Evolutionary conservation across 345 rosid genomes (phyloP).

Genomic region (Citrus cavaleriei): DNA sequence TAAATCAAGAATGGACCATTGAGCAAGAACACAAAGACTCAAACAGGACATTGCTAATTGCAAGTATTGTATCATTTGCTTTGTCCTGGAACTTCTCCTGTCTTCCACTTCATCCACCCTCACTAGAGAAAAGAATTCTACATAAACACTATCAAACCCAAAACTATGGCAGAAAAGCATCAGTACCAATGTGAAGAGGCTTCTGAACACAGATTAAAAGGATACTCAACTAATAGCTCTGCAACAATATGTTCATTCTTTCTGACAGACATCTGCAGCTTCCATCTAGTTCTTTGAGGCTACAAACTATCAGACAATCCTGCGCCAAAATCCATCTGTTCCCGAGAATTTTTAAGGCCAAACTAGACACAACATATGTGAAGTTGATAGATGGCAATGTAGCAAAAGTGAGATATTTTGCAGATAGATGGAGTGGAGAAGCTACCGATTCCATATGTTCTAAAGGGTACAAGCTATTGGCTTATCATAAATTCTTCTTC

Average conservation of each 20-base stretch:
- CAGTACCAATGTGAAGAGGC: not conserved
- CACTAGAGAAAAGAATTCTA: not conserved
- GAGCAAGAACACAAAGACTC: not conserved
- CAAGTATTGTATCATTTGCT: not conserved
- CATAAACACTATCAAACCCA: not conserved
- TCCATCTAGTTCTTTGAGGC: not conserved
- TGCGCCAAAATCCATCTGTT: not conserved
- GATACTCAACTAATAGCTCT: not conserved
- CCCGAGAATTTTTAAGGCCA: not conserved
- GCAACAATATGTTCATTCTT: not conserved
- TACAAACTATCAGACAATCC: not conserved
- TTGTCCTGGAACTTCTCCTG: not conserved
- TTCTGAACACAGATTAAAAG: not conserved
- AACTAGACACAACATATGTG: not conserved
- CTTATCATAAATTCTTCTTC: not conserved
- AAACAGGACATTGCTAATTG: not conserved
- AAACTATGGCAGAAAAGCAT: not conserved
- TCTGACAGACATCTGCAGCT: not conserved
- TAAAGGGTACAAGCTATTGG: not conserved
- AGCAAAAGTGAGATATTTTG: not conserved
- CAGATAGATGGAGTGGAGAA: not conserved
- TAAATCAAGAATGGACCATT: not conserved
- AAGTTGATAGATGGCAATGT: not conserved
- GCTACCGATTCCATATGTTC: not conserved
- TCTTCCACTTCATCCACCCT: not conserved